A percentile compares a stretch with the other conserved stretches of the same genome.
Conservation (phyloP, 495 filamentous ascomycete species). For the Neurospora sp. region DNA sequence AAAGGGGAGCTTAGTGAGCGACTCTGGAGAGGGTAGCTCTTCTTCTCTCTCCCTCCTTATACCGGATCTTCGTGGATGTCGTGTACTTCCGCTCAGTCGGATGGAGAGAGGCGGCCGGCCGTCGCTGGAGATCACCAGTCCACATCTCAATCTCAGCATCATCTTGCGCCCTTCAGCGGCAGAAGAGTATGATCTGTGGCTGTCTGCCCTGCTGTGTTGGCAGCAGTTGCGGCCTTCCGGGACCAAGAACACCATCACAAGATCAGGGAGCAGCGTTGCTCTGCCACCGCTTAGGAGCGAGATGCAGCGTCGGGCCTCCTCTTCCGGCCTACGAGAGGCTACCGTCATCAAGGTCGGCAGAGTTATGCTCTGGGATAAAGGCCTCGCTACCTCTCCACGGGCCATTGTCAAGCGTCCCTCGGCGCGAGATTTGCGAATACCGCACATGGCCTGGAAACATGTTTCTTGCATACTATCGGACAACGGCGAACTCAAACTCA, state of each 20-base stretch:
- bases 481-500: slow-evolving; percentile 89
- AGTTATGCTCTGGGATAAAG: slow-evolving; percentile 81
- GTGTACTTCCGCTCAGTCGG: slow-evolving; percentile 49
- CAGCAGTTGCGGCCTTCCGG: slow-evolving; percentile 63
- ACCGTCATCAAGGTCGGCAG: slow-evolving; percentile 97
- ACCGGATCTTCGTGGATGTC: slow-evolving; percentile 78
- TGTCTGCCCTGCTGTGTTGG: slow-evolving; percentile 89
- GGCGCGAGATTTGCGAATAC: slow-evolving; percentile 32
- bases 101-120: slow-evolving; percentile 31
- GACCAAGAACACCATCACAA: slow-evolving; percentile 14
- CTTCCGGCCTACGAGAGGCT: slow-evolving; percentile 52
- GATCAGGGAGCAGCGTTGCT: slow-evolving; percentile 1
- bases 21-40: slow-evolving; percentile 38
- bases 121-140: slow-evolving; percentile 70
- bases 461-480: slow-evolving; percentile 92
- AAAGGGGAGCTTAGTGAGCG: slow-evolving; percentile 53
- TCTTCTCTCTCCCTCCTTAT: slow-evolving; percentile 46
- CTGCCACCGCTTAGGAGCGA: slow-evolving; percentile 33
- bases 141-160: slow-evolving; percentile 57
- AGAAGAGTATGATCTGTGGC: slow-evolving; percentile 81
- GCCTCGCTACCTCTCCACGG: slow-evolving; percentile 41
- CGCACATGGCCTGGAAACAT: slow-evolving; percentile 56
- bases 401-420: slow-evolving; percentile 41
- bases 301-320: slow-evolving; percentile 62
- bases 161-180: slow-evolving; percentile 63